Evolutionary conservation across 176 grass and related monocot genomes (phyloP).

Genomic region (Bromus sterilis): DNA sequence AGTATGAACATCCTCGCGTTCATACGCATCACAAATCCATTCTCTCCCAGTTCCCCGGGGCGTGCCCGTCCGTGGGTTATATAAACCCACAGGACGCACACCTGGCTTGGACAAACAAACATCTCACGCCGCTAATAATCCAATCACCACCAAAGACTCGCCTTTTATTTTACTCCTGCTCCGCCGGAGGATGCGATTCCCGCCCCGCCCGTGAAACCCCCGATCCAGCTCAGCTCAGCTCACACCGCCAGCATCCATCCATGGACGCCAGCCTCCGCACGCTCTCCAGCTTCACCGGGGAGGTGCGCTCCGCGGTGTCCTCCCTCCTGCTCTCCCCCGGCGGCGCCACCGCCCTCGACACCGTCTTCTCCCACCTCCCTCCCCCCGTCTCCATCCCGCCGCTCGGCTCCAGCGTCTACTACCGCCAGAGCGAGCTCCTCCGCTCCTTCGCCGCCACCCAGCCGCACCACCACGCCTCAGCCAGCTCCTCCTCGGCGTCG

Average conservation of each 20-base stretch:
- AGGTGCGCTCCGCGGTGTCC: slow-evolving; percentile 49
- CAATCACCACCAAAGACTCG: neutral
- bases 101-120: neutral
- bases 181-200: slow-evolving; percentile 26
- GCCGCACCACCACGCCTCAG: neutral
- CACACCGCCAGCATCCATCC: neutral
- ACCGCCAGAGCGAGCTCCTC: slow-evolving; percentile 81
- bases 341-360: slow-evolving; percentile 63
- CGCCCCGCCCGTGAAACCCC: slow-evolving; percentile 13
- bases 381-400: slow-evolving; percentile 36
- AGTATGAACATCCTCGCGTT: neutral
- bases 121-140: neutral
- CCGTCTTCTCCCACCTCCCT: slow-evolving; percentile 70
- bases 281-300: slow-evolving; percentile 30
- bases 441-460: slow-evolving; percentile 40
- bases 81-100: slow-evolving; percentile 3
- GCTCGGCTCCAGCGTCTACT: slow-evolving; percentile 88
- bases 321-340: slow-evolving; percentile 54
- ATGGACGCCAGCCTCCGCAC: slow-evolving; percentile 40
- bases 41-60: neutral
- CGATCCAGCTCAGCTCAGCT: neutral
- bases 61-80: slow-evolving; percentile 10
- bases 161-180: too few relatives aligned
- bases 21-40: neutral
- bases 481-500: neutral